These are phyloP conservation scores for Diaporthe sp. DNA, from an alignment of 2,329 filamentous ascomycete species.

Conservation along the genomic window DNA sequence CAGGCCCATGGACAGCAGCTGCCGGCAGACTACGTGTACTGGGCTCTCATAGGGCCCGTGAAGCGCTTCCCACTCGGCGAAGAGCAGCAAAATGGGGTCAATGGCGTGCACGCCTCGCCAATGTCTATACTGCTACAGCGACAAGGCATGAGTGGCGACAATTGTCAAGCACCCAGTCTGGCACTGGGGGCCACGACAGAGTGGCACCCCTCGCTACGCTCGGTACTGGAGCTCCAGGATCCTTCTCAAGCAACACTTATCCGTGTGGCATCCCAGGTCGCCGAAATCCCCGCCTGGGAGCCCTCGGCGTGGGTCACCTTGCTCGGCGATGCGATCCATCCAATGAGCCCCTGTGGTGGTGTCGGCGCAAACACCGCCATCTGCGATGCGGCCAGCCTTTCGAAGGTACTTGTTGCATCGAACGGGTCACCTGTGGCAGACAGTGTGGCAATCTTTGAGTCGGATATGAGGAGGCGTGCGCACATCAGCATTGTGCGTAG, in stretches of 20 bases:
- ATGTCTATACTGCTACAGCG: neutral
- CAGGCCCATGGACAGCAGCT: neutral
- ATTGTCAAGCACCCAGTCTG: neutral
- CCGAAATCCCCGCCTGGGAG: neutral
- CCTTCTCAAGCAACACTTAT: slow-evolving; percentile 2
- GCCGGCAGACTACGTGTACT: slow-evolving; percentile 1
- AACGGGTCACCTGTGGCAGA: neutral
- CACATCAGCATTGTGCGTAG: slow-evolving; percentile 9
- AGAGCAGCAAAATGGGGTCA: neutral
- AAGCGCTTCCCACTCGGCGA: neutral
- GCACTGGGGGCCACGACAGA: neutral
- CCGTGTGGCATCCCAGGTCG: slow-evolving; percentile 6
- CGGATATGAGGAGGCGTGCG: slow-evolving; percentile 1
- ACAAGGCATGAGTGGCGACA: neutral
- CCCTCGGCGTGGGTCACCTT: neutral
- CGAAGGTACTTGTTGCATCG: neutral
- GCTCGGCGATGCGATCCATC: slow-evolving; percentile 6
- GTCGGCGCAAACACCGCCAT: slow-evolving; percentile 11
- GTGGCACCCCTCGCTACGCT: slow-evolving; percentile 10
- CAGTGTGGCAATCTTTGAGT: neutral
- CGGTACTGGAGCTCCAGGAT: neutral
- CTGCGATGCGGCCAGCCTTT: slow-evolving; percentile 6
- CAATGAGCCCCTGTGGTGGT: slow-evolving; percentile 8
- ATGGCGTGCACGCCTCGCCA: neutral
- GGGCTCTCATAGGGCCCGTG: neutral